phyloP scores from a whole-genome alignment of 192 early-diverging fungal species.

The Physocladia obscura region DNA sequence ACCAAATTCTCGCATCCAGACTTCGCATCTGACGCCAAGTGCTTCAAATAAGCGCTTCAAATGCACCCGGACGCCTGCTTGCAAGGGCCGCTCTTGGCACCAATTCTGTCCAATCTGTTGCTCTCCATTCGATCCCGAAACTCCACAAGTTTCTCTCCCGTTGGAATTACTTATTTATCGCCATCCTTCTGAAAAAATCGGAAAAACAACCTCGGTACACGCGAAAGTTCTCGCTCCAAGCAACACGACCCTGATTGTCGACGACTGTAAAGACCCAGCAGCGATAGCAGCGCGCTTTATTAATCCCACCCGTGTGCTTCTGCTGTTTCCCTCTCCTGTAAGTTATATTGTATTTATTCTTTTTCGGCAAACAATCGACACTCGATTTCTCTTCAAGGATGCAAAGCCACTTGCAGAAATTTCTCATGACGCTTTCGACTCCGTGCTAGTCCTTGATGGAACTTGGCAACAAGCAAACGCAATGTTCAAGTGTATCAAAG shows the following conservation, averaged over 20 bases:
- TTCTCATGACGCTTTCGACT: conserved; percentile 65
- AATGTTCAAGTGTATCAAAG: conserved; percentile 36
- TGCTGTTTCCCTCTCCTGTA: conserved; percentile 87
- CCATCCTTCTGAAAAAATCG: conserved; percentile 74
- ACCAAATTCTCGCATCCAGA: no score
- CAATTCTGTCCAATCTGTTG: conserved; percentile 15
- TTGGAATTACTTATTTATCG: conserved; percentile 52
- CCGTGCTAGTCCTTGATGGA: conserved; percentile 88
- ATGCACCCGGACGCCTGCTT: neutral
- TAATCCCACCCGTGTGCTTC: conserved; percentile 65
- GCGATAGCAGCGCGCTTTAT: conserved; percentile 41
- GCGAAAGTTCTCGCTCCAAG: conserved; percentile 73
- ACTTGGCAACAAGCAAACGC: conserved; percentile 84
- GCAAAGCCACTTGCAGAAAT: conserved; percentile 70
- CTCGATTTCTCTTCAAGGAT: conserved; percentile 40
- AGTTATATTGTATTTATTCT: conserved; percentile 3
- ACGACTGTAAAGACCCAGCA: conserved; percentile 14
- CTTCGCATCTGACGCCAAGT: no score
- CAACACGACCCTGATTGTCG: conserved; percentile 63
- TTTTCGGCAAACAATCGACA: neutral
- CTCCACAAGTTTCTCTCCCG: conserved; percentile 5
- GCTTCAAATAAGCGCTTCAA: no score
- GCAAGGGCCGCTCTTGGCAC: neutral
- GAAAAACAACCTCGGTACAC: conserved; percentile 87
- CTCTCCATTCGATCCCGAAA: neutral